Evolutionary conservation across 1,284 basidiomycete species (phyloP).

Genomic region (Ustilago sp.): DNA sequence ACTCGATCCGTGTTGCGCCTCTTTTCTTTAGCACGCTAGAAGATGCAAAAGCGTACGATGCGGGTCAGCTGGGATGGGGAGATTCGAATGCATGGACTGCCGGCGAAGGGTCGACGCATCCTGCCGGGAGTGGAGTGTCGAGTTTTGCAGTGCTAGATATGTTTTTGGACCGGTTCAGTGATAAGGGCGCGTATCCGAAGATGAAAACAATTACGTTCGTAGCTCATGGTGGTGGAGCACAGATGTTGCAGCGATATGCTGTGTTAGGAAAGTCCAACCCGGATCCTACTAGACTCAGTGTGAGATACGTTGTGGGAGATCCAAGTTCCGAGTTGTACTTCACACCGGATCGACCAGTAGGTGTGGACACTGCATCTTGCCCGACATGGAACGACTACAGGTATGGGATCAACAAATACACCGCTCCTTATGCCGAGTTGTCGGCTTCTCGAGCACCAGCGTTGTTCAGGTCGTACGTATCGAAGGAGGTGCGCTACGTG

Average conservation of each 20-base stretch:
- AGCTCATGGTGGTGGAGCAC: constrained; percentile 62
- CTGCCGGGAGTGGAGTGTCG: constrained; percentile 21
- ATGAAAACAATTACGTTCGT: constrained; percentile 61
- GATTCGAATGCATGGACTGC: constrained; percentile 58
- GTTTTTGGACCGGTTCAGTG: constrained; percentile 37
- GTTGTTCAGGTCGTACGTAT: constrained; percentile 46
- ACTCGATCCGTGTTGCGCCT: constrained; percentile 56
- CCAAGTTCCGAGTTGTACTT: constrained; percentile 60
- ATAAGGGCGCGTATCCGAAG: constrained; percentile 44
- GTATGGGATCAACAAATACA: constrained; percentile 45
- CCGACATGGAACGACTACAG: constrained; percentile 53
- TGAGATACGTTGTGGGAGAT: constrained; percentile 59
- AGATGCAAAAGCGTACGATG: constrained; percentile 35
- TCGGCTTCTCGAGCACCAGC: constrained; percentile 6
- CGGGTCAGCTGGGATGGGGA: constrained; percentile 47
- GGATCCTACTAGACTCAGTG: constrained; percentile 13
- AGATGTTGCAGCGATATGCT: constrained; percentile 57
- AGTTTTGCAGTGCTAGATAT: constrained; percentile 45
- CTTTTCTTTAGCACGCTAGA: constrained; percentile 54
- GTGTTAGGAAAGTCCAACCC: constrained; percentile 44
- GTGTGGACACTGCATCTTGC: constrained; percentile 29
- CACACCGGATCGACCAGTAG: constrained; percentile 53
- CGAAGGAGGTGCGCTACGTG: constrained; percentile 55
- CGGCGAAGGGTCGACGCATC: constrained; percentile 48
- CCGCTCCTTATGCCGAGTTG: constrained; percentile 22